These are phyloP conservation scores for Byssoonygena ceratinophila DNA, from an alignment of 2,329 filamentous ascomycete species.

Conservation along the genomic window DNA sequence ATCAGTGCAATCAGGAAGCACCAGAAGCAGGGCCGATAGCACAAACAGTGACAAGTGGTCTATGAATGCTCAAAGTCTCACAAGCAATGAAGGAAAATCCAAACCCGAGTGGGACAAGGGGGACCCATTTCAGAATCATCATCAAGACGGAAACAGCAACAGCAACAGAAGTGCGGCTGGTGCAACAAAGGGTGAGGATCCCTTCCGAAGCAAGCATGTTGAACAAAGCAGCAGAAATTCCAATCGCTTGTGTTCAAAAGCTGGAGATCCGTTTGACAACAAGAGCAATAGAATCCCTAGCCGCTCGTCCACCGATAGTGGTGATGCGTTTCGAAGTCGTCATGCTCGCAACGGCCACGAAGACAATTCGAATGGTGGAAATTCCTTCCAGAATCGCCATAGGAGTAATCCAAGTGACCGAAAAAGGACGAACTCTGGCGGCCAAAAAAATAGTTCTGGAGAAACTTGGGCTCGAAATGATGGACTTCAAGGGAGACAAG, in stretches of 20 bases:
- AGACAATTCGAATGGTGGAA: not conserved
- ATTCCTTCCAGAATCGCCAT: not conserved
- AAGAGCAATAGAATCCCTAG: not conserved
- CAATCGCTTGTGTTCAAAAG: not conserved
- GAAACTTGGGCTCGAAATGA: not conserved
- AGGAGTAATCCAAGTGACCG: not conserved
- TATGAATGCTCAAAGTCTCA: not conserved
- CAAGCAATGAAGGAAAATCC: not conserved
- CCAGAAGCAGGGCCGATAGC: not conserved
- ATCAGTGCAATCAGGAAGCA: not conserved
- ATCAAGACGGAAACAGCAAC: not conserved
- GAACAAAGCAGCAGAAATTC: not conserved
- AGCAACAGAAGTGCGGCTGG: not conserved
- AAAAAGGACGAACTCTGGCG: not conserved
- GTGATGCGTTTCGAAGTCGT: not conserved
- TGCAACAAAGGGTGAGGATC: not conserved
- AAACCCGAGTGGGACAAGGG: not conserved
- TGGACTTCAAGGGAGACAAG: not conserved
- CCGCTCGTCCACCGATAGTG: not conserved
- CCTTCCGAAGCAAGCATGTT: not conserved
- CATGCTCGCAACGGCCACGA: not conserved
- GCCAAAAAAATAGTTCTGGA: not conserved
- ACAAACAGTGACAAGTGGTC: not conserved
- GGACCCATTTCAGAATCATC: not conserved
- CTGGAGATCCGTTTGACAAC: not conserved